Percentiles rank a stretch among this genome's conserved stretches.
phyloP scores from a whole-genome alignment of 2,329 filamentous ascomycete species.

The Aspergillus unguis region DNA sequence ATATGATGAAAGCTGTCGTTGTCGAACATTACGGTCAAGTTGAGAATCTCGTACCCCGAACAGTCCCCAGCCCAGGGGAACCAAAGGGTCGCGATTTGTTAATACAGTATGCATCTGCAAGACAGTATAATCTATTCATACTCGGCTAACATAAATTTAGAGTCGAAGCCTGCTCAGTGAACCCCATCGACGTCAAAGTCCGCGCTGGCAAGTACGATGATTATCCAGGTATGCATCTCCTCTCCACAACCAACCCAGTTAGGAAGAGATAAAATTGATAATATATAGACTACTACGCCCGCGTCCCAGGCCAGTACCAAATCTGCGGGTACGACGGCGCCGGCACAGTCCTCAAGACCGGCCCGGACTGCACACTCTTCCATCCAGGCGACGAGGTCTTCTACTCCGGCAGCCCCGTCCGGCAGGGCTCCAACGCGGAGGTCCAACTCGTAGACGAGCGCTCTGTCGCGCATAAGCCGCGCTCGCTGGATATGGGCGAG shows the following conservation, averaged over 20 bases:
- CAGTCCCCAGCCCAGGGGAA: conserved; percentile 24
- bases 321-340: conserved; percentile 46
- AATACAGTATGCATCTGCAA: conserved; percentile 24
- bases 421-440: conserved; percentile 45
- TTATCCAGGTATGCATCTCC: conserved; percentile 23
- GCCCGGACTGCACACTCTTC: conserved; percentile 33
- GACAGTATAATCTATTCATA: neutral
- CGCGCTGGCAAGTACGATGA: conserved; percentile 36
- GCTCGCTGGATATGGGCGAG: conserved; percentile 37
- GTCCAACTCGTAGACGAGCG: conserved; percentile 43
- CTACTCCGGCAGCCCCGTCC: conserved; percentile 40
- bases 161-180: conserved; percentile 38
- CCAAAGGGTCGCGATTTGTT: conserved; percentile 35
- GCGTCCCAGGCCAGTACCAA: conserved; percentile 28
- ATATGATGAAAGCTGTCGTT: conserved; percentile 1
- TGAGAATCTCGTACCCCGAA: conserved; percentile 16
- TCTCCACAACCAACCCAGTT: too few relatives aligned
- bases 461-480: conserved; percentile 40
- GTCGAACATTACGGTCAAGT: conserved; percentile 18
- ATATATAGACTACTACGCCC: conserved; percentile 37
- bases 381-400: conserved; percentile 45
- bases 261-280: too few relatives aligned
- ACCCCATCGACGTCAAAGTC: conserved; percentile 41
- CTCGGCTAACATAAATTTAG: conserved; percentile 13
- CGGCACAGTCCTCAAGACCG: conserved; percentile 38